Conservation (phyloP, 2,329 filamentous ascomycete species). For the Massarina eburnea region DNA sequence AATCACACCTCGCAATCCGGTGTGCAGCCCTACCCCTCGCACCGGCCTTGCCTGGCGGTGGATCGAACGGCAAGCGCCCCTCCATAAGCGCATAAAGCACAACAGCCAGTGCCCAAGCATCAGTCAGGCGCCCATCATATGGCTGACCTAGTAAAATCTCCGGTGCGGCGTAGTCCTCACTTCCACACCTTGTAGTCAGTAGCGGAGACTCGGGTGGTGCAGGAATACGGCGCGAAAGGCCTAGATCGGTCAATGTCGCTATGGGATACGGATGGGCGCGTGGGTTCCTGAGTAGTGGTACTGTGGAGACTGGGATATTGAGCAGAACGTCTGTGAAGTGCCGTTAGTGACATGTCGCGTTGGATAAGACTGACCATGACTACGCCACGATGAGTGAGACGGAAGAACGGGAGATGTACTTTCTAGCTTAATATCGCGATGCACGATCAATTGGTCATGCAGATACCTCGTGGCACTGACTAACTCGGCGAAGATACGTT, state of each 20-base stretch:
- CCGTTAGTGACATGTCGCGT: constrained; percentile 31
- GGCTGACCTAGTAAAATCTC: constrained; percentile 94
- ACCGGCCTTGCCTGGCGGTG: constrained; percentile 75
- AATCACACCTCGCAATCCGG: constrained; percentile 92
- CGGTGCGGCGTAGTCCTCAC: constrained; percentile 94
- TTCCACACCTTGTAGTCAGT: constrained; percentile 90
- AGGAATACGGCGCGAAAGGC: constrained; percentile 81
- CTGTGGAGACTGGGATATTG: constrained; percentile 71
- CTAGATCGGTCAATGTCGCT: constrained; percentile 87
- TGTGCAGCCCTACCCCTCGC: constrained; percentile 79
- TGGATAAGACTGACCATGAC: constrained; percentile 22
- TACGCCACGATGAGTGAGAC: constrained; percentile 7
- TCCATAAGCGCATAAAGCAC: constrained; percentile 92
- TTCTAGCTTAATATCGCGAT: constrained; percentile 97
- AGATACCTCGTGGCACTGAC: constrained; percentile 84
- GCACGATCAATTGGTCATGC: constrained; percentile 83
- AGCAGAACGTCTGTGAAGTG: constrained; percentile 75
- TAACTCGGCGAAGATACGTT: constrained; percentile 87
- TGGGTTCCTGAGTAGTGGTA: constrained; percentile 69
- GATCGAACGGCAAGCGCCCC: constrained; percentile 89
- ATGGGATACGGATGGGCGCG: constrained; percentile 77
- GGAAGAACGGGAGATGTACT: constrained; percentile 69
- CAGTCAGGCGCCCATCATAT: constrained; percentile 88
- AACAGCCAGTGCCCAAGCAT: constrained; percentile 94
- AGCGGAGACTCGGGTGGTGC: constrained; percentile 74